Evolutionary conservation across 306 rosid species (phyloP).

Genomic region (Oxytropis ochrocephala): DNA sequence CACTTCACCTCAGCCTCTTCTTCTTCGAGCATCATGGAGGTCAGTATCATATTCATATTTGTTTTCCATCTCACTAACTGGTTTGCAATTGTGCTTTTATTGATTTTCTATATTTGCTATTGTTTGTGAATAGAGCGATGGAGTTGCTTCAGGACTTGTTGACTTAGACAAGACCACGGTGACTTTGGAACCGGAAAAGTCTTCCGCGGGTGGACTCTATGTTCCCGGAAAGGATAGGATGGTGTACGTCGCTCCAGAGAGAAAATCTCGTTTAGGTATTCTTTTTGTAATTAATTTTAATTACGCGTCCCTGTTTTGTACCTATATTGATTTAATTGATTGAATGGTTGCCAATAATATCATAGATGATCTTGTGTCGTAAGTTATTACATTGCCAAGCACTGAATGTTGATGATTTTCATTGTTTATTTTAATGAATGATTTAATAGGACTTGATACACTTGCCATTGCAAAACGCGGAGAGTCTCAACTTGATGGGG

Average conservation of each 20-base stretch:
- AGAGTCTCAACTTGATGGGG: constrained; percentile 43
- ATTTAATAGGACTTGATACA: constrained; percentile 69
- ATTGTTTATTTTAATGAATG: neutral
- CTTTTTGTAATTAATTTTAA: constrained; percentile 7
- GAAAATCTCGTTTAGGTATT: constrained; percentile 71
- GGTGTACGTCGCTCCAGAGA: constrained; percentile 57
- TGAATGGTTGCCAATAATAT: too few relatives aligned
- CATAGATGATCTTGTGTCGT: neutral
- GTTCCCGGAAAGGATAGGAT: constrained; percentile 79
- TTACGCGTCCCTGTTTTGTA: neutral
- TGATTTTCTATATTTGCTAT: neutral
- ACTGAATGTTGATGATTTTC: neutral
- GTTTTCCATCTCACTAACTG: neutral
- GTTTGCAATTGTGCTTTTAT: neutral
- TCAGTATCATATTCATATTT: neutral
- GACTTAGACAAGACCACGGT: constrained; percentile 52
- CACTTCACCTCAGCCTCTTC: neutral
- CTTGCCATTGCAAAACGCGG: constrained; percentile 75
- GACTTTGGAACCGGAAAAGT: constrained; percentile 60
- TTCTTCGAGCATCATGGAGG: constrained; percentile 20
- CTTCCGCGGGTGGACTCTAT: constrained; percentile 48
- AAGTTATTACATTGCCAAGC: neutral
- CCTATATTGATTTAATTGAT: neutral
- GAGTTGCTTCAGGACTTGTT: constrained; percentile 30
- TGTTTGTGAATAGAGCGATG: constrained; percentile 35